Evolutionary conservation across 225 moss, liverwort and hornwort species (phyloP), one percentile per base, ranked within the genome.

Genomic region (Marchantia polymorpha): DNA sequence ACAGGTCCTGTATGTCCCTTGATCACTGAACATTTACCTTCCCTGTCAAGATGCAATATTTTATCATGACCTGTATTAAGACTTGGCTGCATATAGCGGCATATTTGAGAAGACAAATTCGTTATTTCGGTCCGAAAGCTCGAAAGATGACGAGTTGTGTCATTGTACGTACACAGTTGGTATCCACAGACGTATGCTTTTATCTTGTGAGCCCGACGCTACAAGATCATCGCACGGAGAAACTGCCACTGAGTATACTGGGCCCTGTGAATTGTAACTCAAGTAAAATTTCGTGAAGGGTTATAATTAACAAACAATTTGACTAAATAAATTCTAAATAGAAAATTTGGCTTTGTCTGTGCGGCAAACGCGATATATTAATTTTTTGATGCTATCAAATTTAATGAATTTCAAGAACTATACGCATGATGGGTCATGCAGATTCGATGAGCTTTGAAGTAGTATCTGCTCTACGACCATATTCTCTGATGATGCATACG

Each of bases 1-100:
- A 99, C 92, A 59, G 95, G 91, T 73, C 99, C 99, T 67, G 93
- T 92, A 85, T 95, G 95, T 48, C 91, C 95, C 76, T 90, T 99
- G 85, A 93, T 93, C 64, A 83, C 79, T 59, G 86, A 89, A 16
- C 91, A 99, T 84, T 90, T 91, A 54, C 95, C 92, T 87, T 94
- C 94, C 79, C 94, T 96, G 84, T 15, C 12, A 72, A 19, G 22
- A 51, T 9, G 47, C 12, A 17, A 12, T 72, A 10, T 72, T 10
- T 20, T 72, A 66, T 66, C 22, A 27, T 26, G 26, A 60, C 39
- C 39, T 39, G 39, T 39, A 39, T 39, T 39, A 39, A 39, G 39
- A 2, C 39, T 39, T 39, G 39, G 39, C 39, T 39, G 39, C 39
- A 39, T 2, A 39, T 39, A 39, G 39, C 5, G 39, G 39, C 39